Conservation (phyloP, 495 filamentous ascomycete species). For the Cercophora sp. region DNA sequence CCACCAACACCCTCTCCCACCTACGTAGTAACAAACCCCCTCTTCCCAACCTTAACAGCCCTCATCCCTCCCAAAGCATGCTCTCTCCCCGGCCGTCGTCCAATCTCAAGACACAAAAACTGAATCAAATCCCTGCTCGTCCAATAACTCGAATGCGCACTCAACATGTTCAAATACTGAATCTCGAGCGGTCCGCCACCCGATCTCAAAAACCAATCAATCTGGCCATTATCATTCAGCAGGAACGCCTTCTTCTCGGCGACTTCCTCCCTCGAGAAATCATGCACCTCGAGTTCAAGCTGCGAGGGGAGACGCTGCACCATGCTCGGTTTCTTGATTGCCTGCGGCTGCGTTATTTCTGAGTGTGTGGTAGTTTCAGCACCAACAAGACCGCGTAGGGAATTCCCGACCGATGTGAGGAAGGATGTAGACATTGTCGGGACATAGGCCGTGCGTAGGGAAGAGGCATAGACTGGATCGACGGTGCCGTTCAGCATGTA, state of each 20-base stretch:
- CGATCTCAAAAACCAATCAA: constrained; percentile 81
- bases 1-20: background rate
- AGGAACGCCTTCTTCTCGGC: constrained; percentile 84
- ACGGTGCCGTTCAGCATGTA: constrained; percentile 89
- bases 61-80: constrained; percentile 64
- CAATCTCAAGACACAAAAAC: constrained; percentile 82
- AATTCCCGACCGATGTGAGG: constrained; percentile 60
- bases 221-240: constrained; percentile 92
- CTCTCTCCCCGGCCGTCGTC: constrained; percentile 64
- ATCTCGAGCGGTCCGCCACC: constrained; percentile 82
- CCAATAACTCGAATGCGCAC: constrained; percentile 97
- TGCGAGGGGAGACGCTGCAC: constrained; percentile 72
- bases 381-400: constrained; percentile 51
- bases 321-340: constrained; percentile 33
- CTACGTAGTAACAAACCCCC: constrained; percentile 16
- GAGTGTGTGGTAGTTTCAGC: constrained; percentile 12
- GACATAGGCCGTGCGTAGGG: constrained; percentile 71
- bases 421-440: constrained; percentile 68
- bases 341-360: constrained; percentile 10
- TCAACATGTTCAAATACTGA: constrained; percentile 95
- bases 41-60: constrained; percentile 63
- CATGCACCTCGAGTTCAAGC: constrained; percentile 90
- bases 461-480: constrained; percentile 71
- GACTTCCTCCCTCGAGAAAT: constrained; percentile 88
- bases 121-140: constrained; percentile 76